Conservation (phyloP, 129 eudicot genomes). For the Tagetes patula region DNA sequence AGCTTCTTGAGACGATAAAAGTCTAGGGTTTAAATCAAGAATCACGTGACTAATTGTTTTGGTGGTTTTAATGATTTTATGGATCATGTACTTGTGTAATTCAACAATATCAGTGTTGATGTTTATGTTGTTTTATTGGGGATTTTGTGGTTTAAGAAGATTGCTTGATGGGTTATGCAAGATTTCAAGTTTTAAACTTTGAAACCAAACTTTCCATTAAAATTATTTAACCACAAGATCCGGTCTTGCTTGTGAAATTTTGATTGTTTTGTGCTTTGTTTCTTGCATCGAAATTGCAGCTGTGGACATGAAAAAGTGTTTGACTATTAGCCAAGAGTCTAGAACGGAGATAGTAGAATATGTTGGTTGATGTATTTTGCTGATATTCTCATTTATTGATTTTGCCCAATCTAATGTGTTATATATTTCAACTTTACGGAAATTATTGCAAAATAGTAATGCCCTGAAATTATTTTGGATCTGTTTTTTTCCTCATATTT, state of each 20-base stretch:
- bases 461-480: too few species aligned
- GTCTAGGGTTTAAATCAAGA: constrained; percentile 20
- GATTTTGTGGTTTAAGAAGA: constrained; percentile 1
- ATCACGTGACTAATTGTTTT: constrained; percentile 10
- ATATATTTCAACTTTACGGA: too few species aligned
- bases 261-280: neutral
- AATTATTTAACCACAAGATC: neutral
- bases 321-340: neutral
- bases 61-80: constrained; percentile 8
- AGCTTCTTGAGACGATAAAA: neutral
- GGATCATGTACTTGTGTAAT: constrained; percentile 15
- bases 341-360: neutral
- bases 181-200: neutral
- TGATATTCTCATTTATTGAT: too few species aligned
- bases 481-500: too few species aligned
- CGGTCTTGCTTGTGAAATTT: neutral
- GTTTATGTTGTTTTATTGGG: neutral
- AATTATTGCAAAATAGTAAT: too few species aligned
- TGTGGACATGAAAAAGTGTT: neutral
- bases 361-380: neutral
- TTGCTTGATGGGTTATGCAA: constrained; percentile 12
- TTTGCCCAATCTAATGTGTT: too few species aligned
- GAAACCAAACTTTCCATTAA: neutral
- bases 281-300: constrained; percentile 4
- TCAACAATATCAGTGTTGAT: constrained; percentile 1